phyloP scores from a whole-genome alignment of 352 stramenopile species.

The Phytophthora agathidicida region DNA sequence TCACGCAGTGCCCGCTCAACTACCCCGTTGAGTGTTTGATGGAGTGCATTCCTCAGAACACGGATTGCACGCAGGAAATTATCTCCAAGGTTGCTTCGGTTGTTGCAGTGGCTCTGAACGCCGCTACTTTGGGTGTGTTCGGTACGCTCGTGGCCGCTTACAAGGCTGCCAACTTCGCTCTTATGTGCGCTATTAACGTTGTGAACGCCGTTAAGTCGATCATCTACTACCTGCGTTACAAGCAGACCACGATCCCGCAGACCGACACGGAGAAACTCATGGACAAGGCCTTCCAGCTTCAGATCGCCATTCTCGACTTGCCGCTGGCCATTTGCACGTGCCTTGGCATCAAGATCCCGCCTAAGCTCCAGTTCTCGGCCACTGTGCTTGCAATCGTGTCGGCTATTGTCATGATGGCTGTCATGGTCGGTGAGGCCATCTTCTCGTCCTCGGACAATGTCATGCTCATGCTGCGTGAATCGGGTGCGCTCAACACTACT shows the following conservation, averaged over 20 bases:
- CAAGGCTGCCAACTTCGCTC: conserved; percentile 9
- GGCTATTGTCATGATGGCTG: conserved; percentile 34
- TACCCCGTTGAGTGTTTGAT: conserved; percentile 43
- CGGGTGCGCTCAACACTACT: conserved; percentile 21
- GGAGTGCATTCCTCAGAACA: conserved; percentile 48
- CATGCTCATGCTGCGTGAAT: conserved; percentile 36
- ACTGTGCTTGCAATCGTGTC: conserved; percentile 21
- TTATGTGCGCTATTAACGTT: conserved; percentile 28
- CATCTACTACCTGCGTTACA: conserved; percentile 36
- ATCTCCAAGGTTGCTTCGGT: conserved; percentile 41
- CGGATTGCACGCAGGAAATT: conserved; percentile 43
- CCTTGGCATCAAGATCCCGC: conserved; percentile 16
- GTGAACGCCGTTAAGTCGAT: conserved; percentile 31
- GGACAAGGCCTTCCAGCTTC: conserved; percentile 30
- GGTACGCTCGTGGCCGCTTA: conserved; percentile 15
- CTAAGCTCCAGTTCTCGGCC: conserved; percentile 24
- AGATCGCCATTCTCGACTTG: conserved; percentile 32
- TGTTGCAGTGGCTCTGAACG: conserved; percentile 39
- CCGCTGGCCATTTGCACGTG: conserved; percentile 25
- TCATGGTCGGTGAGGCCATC: conserved; percentile 30
- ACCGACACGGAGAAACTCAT: conserved; percentile 29
- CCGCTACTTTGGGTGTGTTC: conserved; percentile 42
- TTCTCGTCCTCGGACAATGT: conserved; percentile 26
- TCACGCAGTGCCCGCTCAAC: conserved; percentile 50
- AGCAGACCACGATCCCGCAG: conserved; percentile 10